Conservation (phyloP, 345 rosid species). For the Gossypium longicalyx region DNA sequence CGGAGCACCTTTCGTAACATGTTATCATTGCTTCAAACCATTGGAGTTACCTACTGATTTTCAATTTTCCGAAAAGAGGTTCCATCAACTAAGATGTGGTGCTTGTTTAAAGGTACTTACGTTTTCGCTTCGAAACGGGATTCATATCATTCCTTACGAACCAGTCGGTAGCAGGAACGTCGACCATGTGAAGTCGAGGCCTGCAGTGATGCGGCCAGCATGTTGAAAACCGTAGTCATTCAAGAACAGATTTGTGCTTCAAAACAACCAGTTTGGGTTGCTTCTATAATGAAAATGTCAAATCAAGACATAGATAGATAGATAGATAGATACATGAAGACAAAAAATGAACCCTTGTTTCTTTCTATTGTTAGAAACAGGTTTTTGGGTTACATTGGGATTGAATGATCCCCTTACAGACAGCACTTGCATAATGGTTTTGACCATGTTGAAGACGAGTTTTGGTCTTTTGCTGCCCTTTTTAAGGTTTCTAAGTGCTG, state of each 20-base stretch:
- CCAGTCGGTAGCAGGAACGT: neutral
- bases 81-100: conserved; percentile 71
- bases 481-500: too few relatives aligned
- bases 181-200: conserved; percentile 35
- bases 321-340: too few relatives aligned
- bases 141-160: conserved; percentile 48
- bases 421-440: conserved; percentile 56
- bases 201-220: conserved; percentile 26
- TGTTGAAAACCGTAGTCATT: neutral
- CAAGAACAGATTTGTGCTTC: neutral
- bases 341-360: too few relatives aligned
- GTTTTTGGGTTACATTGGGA: conserved; percentile 34
- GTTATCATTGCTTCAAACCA: conserved; percentile 48
- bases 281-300: too few relatives aligned
- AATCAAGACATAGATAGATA: too few relatives aligned
- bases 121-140: conserved; percentile 55
- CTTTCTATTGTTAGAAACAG: too few relatives aligned
- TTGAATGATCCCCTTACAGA: conserved; percentile 87
- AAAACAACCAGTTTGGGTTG: neutral
- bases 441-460: conserved; percentile 60
- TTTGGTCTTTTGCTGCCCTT: conserved; percentile 34
- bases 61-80: conserved; percentile 51
- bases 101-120: conserved; percentile 56
- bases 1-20: conserved; percentile 71
- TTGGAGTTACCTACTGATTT: conserved; percentile 82